phyloP scores from a whole-genome alignment of 2,329 filamentous ascomycete genomes.

The Pezicula neosporulosa region DNA sequence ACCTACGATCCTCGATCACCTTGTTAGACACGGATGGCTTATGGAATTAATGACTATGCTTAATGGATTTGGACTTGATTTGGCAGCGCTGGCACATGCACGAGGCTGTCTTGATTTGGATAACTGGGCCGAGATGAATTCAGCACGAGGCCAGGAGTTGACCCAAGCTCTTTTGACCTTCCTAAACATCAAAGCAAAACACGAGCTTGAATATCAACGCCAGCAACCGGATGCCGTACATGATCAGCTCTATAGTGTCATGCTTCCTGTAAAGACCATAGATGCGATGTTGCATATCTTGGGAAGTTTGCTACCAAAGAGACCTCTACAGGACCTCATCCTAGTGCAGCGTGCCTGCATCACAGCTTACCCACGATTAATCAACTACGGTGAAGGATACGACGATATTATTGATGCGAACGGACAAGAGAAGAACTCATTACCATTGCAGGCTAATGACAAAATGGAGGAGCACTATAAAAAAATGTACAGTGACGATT shows the following conservation, averaged over 20 bases:
- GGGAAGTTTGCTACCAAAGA: conserved; percentile 62
- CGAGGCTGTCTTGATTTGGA: conserved; percentile 76
- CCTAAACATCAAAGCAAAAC: conserved; percentile 76
- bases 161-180: conserved; percentile 74
- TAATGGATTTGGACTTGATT: conserved; percentile 82
- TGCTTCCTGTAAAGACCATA: conserved; percentile 81
- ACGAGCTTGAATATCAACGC: conserved; percentile 74
- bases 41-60: conserved; percentile 61
- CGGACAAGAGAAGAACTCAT: conserved; percentile 73
- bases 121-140: conserved; percentile 73
- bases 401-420: conserved; percentile 90
- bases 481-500: conserved; percentile 92
- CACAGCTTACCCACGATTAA: conserved; percentile 86
- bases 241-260: conserved; percentile 63
- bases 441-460: conserved; percentile 75
- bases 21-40: conserved; percentile 78
- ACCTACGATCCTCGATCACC: conserved; percentile 72
- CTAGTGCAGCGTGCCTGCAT: conserved; percentile 83
- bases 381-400: conserved; percentile 92
- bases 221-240: conserved; percentile 46
- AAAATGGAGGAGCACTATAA: conserved; percentile 99
- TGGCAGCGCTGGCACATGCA: conserved; percentile 81
- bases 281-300: conserved; percentile 76
- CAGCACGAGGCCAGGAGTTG: conserved; percentile 64
- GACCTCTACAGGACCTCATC: conserved; percentile 65